A percentile compares a stretch with the other conserved stretches of the same genome.
Evolutionary conservation across 108 stramenopile species (phyloP).

Genomic region (Skeletonema marinoi): DNA sequence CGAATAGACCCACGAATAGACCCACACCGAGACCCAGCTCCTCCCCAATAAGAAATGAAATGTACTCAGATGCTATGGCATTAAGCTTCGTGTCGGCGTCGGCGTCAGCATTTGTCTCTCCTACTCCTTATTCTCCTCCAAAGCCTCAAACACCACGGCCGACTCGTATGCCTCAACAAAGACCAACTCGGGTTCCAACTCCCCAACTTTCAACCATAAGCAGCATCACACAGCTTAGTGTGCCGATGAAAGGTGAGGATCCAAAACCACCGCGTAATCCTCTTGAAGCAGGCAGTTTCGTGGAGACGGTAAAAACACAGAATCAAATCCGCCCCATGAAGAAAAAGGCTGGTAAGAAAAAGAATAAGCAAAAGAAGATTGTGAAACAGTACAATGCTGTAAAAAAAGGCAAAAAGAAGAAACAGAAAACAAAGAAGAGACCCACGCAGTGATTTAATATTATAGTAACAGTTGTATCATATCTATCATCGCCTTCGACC

Average conservation of each 20-base stretch:
- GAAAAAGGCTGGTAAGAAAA: background rate
- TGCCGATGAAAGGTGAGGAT: background rate
- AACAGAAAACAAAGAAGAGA: no score
- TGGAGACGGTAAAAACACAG: background rate
- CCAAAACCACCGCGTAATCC: background rate
- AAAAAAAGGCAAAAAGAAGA: no score
- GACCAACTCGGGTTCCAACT: background rate
- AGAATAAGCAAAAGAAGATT: background rate
- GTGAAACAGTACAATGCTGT: no score
- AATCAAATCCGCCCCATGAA: background rate
- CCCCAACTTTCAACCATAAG: background rate
- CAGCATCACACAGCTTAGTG: background rate
- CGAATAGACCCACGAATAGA: no score
- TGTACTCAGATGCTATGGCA: background rate
- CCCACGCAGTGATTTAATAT: no score
- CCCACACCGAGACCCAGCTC: background rate
- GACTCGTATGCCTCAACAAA: no score
- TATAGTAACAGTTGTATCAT: no score
- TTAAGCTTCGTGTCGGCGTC: background rate
- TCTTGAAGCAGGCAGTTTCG: background rate
- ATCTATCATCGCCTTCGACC: no score
- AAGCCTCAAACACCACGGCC: background rate
- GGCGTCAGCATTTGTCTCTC: background rate
- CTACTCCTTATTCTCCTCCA: background rate
- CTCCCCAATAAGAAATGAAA: background rate